A percentile compares a stretch with the other conserved stretches of the same genome.
phyloP scores from a whole-genome alignment of 169 alveolate species.

The Miamiensis avidus region DNA sequence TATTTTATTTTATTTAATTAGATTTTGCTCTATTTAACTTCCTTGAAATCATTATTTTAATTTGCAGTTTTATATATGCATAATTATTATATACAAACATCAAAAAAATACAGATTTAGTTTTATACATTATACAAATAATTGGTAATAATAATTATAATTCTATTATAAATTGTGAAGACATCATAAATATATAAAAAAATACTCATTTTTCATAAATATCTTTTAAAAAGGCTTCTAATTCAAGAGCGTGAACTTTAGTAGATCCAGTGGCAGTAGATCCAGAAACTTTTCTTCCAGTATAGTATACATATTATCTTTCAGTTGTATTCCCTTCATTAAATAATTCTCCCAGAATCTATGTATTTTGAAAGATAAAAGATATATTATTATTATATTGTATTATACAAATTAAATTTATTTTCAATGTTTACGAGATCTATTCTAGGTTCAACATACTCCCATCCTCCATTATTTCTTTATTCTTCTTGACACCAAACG shows the following conservation, averaged over 20 bases:
- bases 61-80: no score
- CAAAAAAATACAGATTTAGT: no score
- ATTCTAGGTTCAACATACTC: conserved; percentile 48
- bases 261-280: conserved; percentile 47
- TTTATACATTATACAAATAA: not conserved
- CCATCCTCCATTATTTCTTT: conserved; percentile 59
- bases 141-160: no score
- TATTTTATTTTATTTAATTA: no score
- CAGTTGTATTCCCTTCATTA: conserved; percentile 6
- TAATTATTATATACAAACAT: no score
- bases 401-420: not conserved
- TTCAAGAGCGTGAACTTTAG: conserved; percentile 36
- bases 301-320: conserved; percentile 8
- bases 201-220: not conserved
- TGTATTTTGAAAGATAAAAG: not conserved
- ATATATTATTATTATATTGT: no score
- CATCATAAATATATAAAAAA: no score
- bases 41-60: no score
- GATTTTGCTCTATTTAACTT: no score
- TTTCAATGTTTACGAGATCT: conserved; percentile 8
- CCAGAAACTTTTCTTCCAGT: conserved; percentile 47
- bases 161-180: not conserved
- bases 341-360: conserved; percentile 20
- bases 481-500: conserved; percentile 60
- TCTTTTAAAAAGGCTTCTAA: conserved; percentile 26